Evolutionary conservation across 345 rosid species (phyloP).

Genomic region (Trapa bicornis): DNA sequence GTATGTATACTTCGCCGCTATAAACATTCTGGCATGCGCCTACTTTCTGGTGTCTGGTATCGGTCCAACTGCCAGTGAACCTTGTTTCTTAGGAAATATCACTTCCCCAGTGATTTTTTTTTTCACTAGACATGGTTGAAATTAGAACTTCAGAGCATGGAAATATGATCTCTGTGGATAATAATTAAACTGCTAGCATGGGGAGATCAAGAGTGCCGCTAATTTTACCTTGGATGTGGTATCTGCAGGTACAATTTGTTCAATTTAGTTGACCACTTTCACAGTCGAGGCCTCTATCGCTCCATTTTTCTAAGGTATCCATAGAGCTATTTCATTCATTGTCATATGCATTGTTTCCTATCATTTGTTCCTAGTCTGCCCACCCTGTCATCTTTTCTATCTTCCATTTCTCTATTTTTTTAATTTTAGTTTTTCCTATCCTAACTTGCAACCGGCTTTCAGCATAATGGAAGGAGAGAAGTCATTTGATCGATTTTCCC

Average conservation of each 20-base stretch:
- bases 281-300: constrained; percentile 72
- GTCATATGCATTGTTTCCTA: background rate
- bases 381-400: background rate
- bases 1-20: constrained; percentile 20
- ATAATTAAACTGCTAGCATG: background rate
- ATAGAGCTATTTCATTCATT: background rate
- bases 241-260: constrained; percentile 75
- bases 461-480: constrained; percentile 98
- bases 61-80: background rate
- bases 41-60: background rate
- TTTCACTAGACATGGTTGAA: background rate
- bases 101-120: background rate
- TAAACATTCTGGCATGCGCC: background rate
- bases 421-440: background rate
- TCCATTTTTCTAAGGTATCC: constrained; percentile 69
- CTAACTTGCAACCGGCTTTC: constrained; percentile 5
- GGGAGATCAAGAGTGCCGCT: background rate
- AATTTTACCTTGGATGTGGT: background rate
- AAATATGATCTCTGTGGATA: background rate
- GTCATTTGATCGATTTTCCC: constrained; percentile 64
- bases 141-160: background rate
- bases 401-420: background rate
- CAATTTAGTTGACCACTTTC: constrained; percentile 64
- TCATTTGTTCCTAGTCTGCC: constrained; percentile 1
- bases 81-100: background rate